Percentiles rank a stretch among this genome's conserved stretches.
phyloP scores from a whole-genome alignment of 352 stramenopile species.

The Pilasporangium apinafurcum region DNA sequence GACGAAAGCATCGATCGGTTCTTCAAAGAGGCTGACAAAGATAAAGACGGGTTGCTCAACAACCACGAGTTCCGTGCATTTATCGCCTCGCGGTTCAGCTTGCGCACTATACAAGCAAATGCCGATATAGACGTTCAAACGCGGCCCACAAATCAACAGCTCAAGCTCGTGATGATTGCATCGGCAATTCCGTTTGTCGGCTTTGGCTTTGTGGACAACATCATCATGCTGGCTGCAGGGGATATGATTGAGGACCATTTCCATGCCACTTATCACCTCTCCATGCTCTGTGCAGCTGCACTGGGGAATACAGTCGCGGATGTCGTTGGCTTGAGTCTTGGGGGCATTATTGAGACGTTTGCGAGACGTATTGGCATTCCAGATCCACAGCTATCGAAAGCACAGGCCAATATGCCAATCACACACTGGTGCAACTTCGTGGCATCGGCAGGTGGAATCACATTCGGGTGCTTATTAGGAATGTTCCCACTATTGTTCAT shows the following conservation, averaged over 20 bases:
- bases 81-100: constrained; percentile 56
- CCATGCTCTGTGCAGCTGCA: constrained; percentile 92
- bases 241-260: constrained; percentile 95
- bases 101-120: constrained; percentile 34
- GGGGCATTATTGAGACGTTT: constrained; percentile 86
- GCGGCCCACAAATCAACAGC: constrained; percentile 52
- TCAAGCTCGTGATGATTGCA: constrained; percentile 71
- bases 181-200: constrained; percentile 78
- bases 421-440: constrained; percentile 75
- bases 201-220: constrained; percentile 84
- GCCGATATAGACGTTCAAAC: constrained; percentile 22
- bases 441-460: constrained; percentile 78
- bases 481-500: constrained; percentile 90
- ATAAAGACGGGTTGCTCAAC: constrained; percentile 57
- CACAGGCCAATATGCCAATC: constrained; percentile 67
- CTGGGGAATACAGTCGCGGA: constrained; percentile 94
- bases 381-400: constrained; percentile 68
- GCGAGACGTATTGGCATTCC: constrained; percentile 59
- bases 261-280: constrained; percentile 92
- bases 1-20: constrained; percentile 62
- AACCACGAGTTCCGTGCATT: constrained; percentile 63
- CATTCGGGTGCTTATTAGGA: constrained; percentile 82
- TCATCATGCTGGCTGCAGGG: constrained; percentile 85
- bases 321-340: constrained; percentile 90
- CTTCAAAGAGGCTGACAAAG: constrained; percentile 63